These are phyloP conservation scores for Beauveria sp. DNA, from an alignment of 2,329 filamentous ascomycete genomes.

Conservation along the genomic window DNA sequence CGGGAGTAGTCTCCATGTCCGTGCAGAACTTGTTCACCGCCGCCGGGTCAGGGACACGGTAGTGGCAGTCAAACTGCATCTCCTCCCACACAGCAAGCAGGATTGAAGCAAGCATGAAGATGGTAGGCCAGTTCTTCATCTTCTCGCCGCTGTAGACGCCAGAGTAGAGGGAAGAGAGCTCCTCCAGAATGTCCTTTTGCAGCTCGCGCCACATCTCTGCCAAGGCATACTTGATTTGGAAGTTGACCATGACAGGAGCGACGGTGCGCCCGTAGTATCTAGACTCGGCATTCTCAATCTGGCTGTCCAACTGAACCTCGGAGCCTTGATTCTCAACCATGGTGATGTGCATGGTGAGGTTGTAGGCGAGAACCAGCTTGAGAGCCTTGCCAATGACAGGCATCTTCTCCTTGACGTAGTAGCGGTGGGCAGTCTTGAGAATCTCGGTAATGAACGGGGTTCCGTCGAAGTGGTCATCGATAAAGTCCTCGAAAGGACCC, in stretches of 20 bases:
- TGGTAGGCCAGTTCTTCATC: conserved; percentile 97
- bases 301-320: conserved; percentile 69
- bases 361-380: conserved; percentile 92
- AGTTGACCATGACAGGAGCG: conserved; percentile 98
- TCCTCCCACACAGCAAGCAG: conserved; percentile 94
- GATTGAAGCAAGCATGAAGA: conserved; percentile 94
- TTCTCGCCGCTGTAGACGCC: conserved; percentile 96
- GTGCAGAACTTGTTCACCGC: conserved; percentile 90
- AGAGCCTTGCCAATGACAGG: conserved; percentile 90
- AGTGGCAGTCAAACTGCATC: conserved; percentile 98
- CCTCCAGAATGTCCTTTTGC: conserved; percentile 91
- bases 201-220: conserved; percentile 98
- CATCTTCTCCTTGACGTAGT: conserved; percentile 80
- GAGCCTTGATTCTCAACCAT: conserved; percentile 85
- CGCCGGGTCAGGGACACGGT: conserved; percentile 76
- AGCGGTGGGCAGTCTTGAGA: conserved; percentile 90
- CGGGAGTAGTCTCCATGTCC: conserved; percentile 94
- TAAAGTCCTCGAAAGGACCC: conserved; percentile 82
- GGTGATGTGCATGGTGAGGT: conserved; percentile 88
- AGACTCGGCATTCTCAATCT: conserved; percentile 78
- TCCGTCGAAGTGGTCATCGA: conserved; percentile 93
- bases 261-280: conserved; percentile 86
- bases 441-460: conserved; percentile 94
- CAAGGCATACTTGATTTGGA: conserved; percentile 96
- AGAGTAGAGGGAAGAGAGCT: conserved; percentile 88